A percentile compares a stretch with the other conserved stretches of the same genome.
These are phyloP conservation scores for Tetrastigma voinierianum DNA, from an alignment of 164 flowering plant genomes.

Conservation along the genomic window DNA sequence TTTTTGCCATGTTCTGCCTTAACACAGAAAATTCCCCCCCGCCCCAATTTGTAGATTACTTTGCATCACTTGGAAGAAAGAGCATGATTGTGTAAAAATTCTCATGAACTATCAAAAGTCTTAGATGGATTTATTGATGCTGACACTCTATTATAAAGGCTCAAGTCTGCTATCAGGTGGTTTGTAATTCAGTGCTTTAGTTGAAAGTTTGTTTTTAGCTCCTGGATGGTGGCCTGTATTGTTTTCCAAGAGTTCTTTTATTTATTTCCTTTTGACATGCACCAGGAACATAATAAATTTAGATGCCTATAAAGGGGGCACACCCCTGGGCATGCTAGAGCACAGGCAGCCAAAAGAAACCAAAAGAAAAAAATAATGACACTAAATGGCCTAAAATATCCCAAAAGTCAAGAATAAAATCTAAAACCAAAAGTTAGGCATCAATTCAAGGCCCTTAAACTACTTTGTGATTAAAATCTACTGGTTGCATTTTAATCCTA, in stretches of 20 bases:
- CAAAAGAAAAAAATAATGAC: too few species aligned
- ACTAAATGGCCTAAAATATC: too few species aligned
- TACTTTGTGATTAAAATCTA: too few species aligned
- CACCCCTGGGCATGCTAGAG: too few species aligned
- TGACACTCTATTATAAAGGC: constrained; percentile 88
- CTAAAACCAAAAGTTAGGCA: too few species aligned
- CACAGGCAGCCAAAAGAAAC: too few species aligned
- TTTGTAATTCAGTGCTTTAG: neutral
- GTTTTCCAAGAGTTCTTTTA: neutral
- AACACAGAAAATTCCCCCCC: constrained; percentile 8
- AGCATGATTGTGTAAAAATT: constrained; percentile 98
- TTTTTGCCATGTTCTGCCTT: constrained; percentile 1
- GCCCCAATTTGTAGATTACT: constrained; percentile 62
- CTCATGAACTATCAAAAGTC: constrained; percentile 91
- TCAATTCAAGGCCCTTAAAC: too few species aligned
- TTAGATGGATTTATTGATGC: constrained; percentile 88
- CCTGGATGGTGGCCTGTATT: neutral
- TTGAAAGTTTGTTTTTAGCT: neutral
- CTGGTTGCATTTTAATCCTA: too few species aligned
- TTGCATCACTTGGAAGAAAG: constrained; percentile 93
- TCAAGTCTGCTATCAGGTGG: constrained; percentile 94
- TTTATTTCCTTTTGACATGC: too few species aligned
- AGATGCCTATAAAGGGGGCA: too few species aligned
- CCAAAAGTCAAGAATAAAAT: too few species aligned
- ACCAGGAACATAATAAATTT: too few species aligned